Evolutionary conservation across 163 green algal species (phyloP).

Genomic region (Scenedesmus sp.): DNA sequence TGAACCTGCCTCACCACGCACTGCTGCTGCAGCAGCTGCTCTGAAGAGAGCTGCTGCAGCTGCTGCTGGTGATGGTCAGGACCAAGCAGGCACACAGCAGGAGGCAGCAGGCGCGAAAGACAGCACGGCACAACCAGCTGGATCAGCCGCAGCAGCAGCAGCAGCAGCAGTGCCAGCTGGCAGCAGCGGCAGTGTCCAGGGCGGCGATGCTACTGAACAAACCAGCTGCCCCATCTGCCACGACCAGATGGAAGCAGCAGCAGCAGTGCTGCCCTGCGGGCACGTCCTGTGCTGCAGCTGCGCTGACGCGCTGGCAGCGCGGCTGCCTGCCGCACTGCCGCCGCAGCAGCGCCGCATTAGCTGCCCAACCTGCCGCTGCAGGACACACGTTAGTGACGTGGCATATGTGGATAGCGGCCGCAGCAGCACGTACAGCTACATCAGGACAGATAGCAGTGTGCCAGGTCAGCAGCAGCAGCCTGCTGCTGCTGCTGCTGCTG

Average conservation of each 20-base stretch:
- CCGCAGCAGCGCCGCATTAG: slow-evolving; percentile 51
- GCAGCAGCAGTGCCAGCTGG: neutral
- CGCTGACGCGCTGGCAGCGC: slow-evolving; percentile 65
- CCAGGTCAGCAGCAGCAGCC: slow-evolving; percentile 17
- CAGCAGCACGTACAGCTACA: slow-evolving; percentile 21
- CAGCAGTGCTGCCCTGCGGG: slow-evolving; percentile 88
- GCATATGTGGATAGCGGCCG: slow-evolving; percentile 64
- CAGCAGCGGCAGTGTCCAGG: slow-evolving; percentile 21
- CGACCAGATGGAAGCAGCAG: slow-evolving; percentile 66
- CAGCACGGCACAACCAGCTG: neutral
- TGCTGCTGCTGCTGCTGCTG: neutral
- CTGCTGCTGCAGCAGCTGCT: slow-evolving; percentile 28
- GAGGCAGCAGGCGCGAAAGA: slow-evolving; percentile 30
- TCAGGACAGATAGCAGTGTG: neutral
- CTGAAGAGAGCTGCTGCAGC: neutral
- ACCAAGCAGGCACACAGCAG: slow-evolving; percentile 12
- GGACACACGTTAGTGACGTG: slow-evolving; percentile 66
- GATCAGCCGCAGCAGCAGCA: slow-evolving; percentile 1
- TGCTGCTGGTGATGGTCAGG: neutral
- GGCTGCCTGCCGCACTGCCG: slow-evolving; percentile 32
- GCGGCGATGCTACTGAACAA: neutral
- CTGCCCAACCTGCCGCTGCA: slow-evolving; percentile 83
- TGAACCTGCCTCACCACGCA: neutral
- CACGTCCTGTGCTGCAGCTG: slow-evolving; percentile 86
- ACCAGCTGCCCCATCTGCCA: slow-evolving; percentile 86